Evolutionary conservation across 768 basidiomycete species (phyloP).

Genomic region (Tubosaeta sp.): DNA sequence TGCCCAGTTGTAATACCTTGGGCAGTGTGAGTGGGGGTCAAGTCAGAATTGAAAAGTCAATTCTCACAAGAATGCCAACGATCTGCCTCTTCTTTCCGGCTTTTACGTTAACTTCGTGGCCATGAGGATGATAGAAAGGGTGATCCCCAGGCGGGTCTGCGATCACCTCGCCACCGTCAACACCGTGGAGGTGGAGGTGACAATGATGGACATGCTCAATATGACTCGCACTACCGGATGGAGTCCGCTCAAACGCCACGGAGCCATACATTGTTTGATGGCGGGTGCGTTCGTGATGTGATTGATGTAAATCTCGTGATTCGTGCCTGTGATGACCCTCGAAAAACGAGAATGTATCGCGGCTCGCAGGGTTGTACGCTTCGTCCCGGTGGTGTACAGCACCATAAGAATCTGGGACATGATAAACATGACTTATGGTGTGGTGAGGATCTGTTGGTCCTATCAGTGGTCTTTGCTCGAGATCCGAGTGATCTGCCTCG

Average conservation of each 20-base stretch:
- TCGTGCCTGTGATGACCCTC: constrained; percentile 37
- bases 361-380: not conserved
- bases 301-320: constrained; percentile 18
- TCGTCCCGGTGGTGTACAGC: constrained; percentile 3
- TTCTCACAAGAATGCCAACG: constrained; percentile 63
- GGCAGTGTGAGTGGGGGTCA: not conserved
- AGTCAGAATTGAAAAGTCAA: not conserved
- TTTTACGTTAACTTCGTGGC: constrained; percentile 21
- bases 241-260: constrained; percentile 2
- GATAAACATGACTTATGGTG: not conserved
- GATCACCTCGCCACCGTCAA: not conserved
- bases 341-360: constrained; percentile 19
- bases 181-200: constrained; percentile 12
- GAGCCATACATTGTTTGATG: constrained; percentile 21
- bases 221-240: not conserved
- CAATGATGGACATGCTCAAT: not conserved
- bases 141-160: not conserved
- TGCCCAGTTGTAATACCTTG: constrained; percentile 76
- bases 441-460: not conserved
- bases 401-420: constrained; percentile 17
- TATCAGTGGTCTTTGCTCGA: constrained; percentile 22
- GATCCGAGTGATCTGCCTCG: not conserved
- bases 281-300: constrained; percentile 29
- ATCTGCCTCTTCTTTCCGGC: constrained; percentile 61
- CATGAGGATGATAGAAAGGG: not conserved